Evolutionary conservation across 495 filamentous ascomycete genomes (phyloP), one percentile per base, ranked within the genome.

Genomic region (Hypoxylon cercidicola): DNA sequence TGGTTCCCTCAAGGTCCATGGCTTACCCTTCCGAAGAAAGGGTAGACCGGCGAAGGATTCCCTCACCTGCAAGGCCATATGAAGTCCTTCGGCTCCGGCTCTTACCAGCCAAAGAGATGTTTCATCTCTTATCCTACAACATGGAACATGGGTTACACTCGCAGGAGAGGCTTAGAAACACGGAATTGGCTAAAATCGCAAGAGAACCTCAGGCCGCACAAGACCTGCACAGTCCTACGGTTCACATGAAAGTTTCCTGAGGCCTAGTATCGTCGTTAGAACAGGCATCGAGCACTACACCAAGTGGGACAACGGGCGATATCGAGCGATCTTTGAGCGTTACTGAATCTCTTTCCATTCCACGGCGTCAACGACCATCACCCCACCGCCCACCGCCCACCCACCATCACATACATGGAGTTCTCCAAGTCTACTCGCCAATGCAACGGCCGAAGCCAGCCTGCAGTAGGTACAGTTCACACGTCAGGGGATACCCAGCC

Each of bases 401-500:
- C 40, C 65, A 68, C 55, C 65, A 63, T 56, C 55, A 63, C 46
- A 39, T 28, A 11, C 3, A 20, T 46, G 30, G 34, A 30, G 21
- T 56, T 60, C 60, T 47, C 65, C 55, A 55, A 60, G 28, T 58
- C 34, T 46, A 46, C 60, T 68, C 49, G 39, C 51, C 39, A 59
- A 68, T 68, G 59, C 59, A 62, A 63, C 59, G 45, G 57, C 55
- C 60, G 43, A 48, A 55, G 54, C 60, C 55, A 55, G 55, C 30
- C 41, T 63, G 59, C 60, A 63, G 55, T 44, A 58, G 39, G 48
- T 35, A 59, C 49, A 32, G 43, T 54, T 62, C 47, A 55, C 51
- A 46, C 55, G 51, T 44, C 50, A 55, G 56, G 49, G 53, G 39
- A 30, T 43, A 37, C 55, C 55, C 25, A 28, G 55, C 65, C 60